Evolutionary conservation across 2,329 filamentous ascomycete genomes (phyloP).

Genomic region (Paecilomyces dactylethromorphus): DNA sequence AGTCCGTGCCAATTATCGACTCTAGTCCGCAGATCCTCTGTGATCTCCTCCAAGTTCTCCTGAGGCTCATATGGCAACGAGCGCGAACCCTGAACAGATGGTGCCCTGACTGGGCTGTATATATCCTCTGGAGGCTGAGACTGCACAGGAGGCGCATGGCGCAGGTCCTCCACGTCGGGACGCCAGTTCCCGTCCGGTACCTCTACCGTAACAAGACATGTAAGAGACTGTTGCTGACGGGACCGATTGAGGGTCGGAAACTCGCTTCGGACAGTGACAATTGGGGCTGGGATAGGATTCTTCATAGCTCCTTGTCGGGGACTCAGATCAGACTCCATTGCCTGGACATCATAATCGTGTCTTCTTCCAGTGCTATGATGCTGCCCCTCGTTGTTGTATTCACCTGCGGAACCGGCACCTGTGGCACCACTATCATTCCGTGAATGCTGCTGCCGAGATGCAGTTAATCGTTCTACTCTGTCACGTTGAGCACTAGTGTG

Average conservation of each 20-base stretch:
- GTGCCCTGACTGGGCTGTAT: conserved; percentile 46
- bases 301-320: conserved; percentile 61
- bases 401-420: conserved; percentile 63
- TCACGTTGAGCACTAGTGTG: conserved; percentile 36
- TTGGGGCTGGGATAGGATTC: conserved; percentile 84
- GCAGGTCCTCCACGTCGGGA: conserved; percentile 73
- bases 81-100: conserved; percentile 37
- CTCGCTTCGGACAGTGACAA: conserved; percentile 91
- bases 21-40: conserved; percentile 73
- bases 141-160: conserved; percentile 45
- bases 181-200: conserved; percentile 89
- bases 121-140: conserved; percentile 41
- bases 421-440: conserved; percentile 73
- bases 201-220: conserved; percentile 89
- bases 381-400: conserved; percentile 72
- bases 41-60: conserved; percentile 72
- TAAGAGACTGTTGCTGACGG: conserved; percentile 88
- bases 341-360: conserved; percentile 93
- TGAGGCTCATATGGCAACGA: conserved; percentile 68
- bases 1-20: conserved; percentile 98
- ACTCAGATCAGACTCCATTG: conserved; percentile 80
- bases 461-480: conserved; percentile 40
- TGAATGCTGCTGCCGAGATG: conserved; percentile 48
- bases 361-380: conserved; percentile 62
- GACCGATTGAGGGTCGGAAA: conserved; percentile 91